Conservation (phyloP, 164 flowering plant genomes). For the Liquidambar formosana region DNA sequence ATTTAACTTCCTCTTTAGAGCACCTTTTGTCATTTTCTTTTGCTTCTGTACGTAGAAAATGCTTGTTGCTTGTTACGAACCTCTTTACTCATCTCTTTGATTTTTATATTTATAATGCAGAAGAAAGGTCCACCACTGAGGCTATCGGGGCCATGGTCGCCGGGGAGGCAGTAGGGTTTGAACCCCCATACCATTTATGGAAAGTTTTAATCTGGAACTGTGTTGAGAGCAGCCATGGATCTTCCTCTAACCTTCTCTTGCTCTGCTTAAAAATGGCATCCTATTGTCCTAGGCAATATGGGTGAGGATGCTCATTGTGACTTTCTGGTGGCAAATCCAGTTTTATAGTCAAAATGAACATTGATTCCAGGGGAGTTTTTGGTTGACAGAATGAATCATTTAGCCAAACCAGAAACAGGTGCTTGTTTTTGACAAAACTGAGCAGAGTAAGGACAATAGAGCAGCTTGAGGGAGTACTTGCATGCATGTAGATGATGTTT, state of each 20-base stretch:
- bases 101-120: conserved; percentile 29
- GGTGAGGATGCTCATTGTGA: not conserved
- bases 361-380: not conserved
- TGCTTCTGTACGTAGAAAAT: not conserved
- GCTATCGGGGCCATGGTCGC: conserved; percentile 42
- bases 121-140: conserved; percentile 22
- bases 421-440: not conserved
- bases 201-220: not conserved
- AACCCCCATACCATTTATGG: not conserved
- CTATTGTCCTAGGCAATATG: not conserved
- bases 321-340: not conserved
- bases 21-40: not conserved
- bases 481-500: not conserved
- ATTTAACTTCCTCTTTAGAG: not conserved
- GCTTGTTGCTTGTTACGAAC: not conserved
- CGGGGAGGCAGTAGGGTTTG: conserved; percentile 46
- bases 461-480: not conserved
- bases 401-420: not conserved
- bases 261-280: not conserved
- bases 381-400: not conserved
- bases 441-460: not conserved
- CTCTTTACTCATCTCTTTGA: not conserved
- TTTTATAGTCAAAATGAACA: not conserved
- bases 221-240: not conserved
- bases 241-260: not conserved